Percentiles rank a stretch among this genome's conserved stretches.
These are phyloP conservation scores for Aaosphaeria pasadenensis DNA, from an alignment of 2,329 filamentous ascomycete genomes.

Conservation along the genomic window DNA sequence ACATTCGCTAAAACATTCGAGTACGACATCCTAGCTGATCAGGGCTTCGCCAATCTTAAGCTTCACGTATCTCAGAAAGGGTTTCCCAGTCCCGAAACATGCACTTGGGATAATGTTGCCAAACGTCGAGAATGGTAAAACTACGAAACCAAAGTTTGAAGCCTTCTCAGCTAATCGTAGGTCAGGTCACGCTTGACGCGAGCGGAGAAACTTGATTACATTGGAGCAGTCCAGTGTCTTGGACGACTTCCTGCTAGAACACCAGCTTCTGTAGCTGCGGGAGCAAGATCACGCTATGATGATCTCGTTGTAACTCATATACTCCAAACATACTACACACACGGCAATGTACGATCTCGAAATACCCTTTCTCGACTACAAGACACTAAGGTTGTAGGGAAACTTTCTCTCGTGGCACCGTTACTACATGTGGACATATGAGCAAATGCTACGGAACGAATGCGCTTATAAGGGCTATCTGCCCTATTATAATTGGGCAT, in stretches of 20 bases:
- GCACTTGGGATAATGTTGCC: no score
- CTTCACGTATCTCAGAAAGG: no score
- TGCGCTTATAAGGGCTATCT: slow-evolving; percentile 37
- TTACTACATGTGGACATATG: slow-evolving; percentile 33
- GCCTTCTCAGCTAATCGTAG: no score
- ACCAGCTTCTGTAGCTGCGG: slow-evolving; percentile 10
- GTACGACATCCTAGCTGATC: no score
- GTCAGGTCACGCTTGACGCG: not conserved
- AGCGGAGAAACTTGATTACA: slow-evolving; percentile 8
- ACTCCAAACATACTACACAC: slow-evolving; percentile 14
- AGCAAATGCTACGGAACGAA: slow-evolving; percentile 36
- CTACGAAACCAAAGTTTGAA: no score
- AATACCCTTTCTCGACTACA: not conserved
- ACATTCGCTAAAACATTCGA: no score
- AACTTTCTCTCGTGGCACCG: slow-evolving; percentile 35
- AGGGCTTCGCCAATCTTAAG: no score
- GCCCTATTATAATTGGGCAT: slow-evolving; percentile 32
- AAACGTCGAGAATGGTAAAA: no score
- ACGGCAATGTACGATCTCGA: slow-evolving; percentile 5
- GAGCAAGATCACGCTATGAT: slow-evolving; percentile 20
- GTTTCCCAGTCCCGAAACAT: no score
- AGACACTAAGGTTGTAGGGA: not conserved
- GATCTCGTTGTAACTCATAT: slow-evolving; percentile 25
- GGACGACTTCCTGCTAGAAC: slow-evolving; percentile 10
- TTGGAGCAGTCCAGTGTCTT: slow-evolving; percentile 17